Conservation (phyloP, 345 rosid species). For the Aurinia saxatilis region DNA sequence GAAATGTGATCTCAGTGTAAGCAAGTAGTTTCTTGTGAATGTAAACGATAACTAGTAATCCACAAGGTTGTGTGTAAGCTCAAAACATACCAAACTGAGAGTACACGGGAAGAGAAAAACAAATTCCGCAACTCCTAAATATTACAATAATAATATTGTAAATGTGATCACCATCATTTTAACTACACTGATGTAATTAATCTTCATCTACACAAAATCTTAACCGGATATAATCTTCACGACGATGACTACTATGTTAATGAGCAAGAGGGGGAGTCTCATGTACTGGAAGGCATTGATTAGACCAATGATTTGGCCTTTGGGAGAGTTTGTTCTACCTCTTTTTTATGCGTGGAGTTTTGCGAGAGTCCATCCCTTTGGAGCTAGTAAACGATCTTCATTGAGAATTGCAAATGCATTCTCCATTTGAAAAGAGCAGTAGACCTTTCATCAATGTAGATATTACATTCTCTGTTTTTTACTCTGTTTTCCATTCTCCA, state of each 20-base stretch:
- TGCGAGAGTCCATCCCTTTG: slow-evolving; percentile 46
- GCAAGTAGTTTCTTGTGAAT: no score
- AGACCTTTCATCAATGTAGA: slow-evolving; percentile 39
- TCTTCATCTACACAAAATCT: no score
- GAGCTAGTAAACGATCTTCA: slow-evolving; percentile 52
- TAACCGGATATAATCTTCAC: slow-evolving; percentile 28
- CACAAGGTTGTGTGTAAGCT: no score
- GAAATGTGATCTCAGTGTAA: slow-evolving; percentile 27
- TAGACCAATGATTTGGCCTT: slow-evolving; percentile 35
- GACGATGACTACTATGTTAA: slow-evolving; percentile 24
- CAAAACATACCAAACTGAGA: no score
- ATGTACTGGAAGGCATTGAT: slow-evolving; percentile 31
- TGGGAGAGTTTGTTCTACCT: slow-evolving; percentile 27
- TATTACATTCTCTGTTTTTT: no score
- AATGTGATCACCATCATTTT: no score
- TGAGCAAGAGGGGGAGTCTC: slow-evolving; percentile 33
- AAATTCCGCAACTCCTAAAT: no score
- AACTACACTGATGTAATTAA: no score
- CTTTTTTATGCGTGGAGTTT: slow-evolving; percentile 38
- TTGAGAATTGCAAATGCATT: slow-evolving; percentile 51
- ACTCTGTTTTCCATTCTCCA: no score
- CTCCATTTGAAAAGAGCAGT: slow-evolving; percentile 40
- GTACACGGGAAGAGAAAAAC: no score
- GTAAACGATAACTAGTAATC: no score
- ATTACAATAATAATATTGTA: no score